Evolutionary conservation across 2,329 filamentous ascomycete genomes (phyloP), one percentile per base, ranked within the genome.

Genomic region (Sphaceloma murrayae): DNA sequence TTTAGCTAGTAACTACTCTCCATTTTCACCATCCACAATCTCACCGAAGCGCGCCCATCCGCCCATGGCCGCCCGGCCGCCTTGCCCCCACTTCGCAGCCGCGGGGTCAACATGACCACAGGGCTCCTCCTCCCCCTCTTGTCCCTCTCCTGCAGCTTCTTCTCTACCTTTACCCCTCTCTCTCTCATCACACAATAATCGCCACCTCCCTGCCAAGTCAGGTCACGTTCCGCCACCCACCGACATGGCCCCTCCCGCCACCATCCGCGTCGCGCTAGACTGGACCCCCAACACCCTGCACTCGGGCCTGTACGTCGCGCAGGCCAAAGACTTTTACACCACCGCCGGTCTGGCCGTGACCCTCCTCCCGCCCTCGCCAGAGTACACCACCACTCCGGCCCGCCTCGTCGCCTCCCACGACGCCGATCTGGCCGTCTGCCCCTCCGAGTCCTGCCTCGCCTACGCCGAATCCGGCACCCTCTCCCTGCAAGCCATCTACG

Each of bases 271-370:
- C 32, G 57, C 57, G 16, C 54, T 60, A 2, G 58, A 60, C 48
- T 60, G 58, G 58, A 59, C 56, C 5, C 58, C 58, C 10, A 60
- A 60, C 51, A 58, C 58, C 2, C 54, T 59, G 32, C 58, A 60
- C 51, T 55, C 52, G 21, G 58, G 58, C 34, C 51, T 59, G 4
- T 58, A 51, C 45, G 18, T 58, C 24, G 58, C 58, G 4, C 32
- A 49, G 33, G 44, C 49, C 13, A 45, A 49, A 11, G 51, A 52
- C 14, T 43, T 54, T 31, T 60, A 58, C 50, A 29, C 46, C 8
- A 44, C 47, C 11, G 46, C 45, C 27, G 47, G 49, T 27, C 52
- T 59, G 14, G 40, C 51, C n/a, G 55, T 59, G 16, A 49, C 56
- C 27, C 52, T 59, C 5, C 46, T 58, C 3, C 51, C 58, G 2